A percentile compares a stretch with the other conserved stretches of the same genome.
These are phyloP conservation scores for Pythium periplocum DNA, from an alignment of 352 stramenopile species.

Conservation along the genomic window DNA sequence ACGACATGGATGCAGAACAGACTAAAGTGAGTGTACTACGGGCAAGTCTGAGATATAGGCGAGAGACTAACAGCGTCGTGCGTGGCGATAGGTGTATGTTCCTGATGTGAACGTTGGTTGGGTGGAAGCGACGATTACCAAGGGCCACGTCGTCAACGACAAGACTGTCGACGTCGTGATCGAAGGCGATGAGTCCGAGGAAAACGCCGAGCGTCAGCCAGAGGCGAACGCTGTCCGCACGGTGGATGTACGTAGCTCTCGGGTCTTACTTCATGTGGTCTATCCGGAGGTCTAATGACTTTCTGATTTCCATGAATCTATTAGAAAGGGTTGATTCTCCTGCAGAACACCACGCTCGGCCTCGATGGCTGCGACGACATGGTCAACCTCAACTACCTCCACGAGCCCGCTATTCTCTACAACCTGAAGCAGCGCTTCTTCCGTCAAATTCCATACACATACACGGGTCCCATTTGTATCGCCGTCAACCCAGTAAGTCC, in stretches of 20 bases:
- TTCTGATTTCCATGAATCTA: too few species aligned
- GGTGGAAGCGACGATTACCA: constrained; percentile 81
- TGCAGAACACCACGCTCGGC: constrained; percentile 59
- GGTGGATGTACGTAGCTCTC: constrained; percentile 27
- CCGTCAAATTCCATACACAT: constrained; percentile 92
- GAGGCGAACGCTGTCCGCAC: constrained; percentile 44
- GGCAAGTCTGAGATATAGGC: neutral
- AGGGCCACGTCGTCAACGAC: constrained; percentile 73
- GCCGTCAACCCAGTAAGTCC: constrained; percentile 93
- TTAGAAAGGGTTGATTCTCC: constrained; percentile 70
- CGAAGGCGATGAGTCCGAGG: constrained; percentile 60
- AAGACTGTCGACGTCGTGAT: constrained; percentile 78
- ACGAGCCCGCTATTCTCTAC: constrained; percentile 90
- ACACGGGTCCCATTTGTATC: constrained; percentile 96
- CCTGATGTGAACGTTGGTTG: constrained; percentile 72
- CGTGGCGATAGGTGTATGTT: constrained; percentile 65
- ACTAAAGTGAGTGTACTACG: constrained; percentile 17
- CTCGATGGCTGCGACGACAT: constrained; percentile 75
- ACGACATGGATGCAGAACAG: constrained; percentile 26
- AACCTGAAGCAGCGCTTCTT: constrained; percentile 89
- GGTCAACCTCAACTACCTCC: constrained; percentile 87
- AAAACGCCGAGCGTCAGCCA: constrained; percentile 58
- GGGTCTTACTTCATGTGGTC: neutral
- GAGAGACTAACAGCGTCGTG: neutral
- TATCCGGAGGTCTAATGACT: neutral